Evolutionary conservation across 148 eudicot genomes (phyloP).

Genomic region (Silene uniflora): DNA sequence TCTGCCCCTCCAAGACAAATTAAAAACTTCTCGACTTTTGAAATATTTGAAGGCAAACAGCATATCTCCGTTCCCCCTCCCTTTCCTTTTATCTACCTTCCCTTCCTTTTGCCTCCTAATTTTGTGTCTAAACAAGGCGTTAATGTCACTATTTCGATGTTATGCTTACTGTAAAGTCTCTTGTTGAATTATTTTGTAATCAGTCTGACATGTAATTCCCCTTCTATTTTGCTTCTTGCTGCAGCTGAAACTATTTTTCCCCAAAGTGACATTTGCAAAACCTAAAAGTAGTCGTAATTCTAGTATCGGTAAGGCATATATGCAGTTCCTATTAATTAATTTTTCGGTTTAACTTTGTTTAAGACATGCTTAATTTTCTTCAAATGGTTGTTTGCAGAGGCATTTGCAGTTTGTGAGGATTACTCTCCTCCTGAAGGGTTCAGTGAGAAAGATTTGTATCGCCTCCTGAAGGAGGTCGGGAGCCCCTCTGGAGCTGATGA

Average conservation of each 20-base stretch:
- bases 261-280: conserved; percentile 95
- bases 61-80: too few species aligned
- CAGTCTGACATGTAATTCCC: background rate
- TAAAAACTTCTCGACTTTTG: too few species aligned
- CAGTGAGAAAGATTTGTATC: conserved; percentile 83
- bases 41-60: too few species aligned
- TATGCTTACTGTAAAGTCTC: background rate
- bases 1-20: too few species aligned
- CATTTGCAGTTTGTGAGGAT: conserved; percentile 95
- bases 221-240: conserved; percentile 18
- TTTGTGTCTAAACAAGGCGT: background rate
- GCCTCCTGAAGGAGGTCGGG: conserved; percentile 85
- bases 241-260: conserved; percentile 94
- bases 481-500: conserved; percentile 89
- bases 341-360: background rate
- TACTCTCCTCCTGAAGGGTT: conserved; percentile 97
- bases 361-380: background rate
- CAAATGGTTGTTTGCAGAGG: conserved; percentile 48
- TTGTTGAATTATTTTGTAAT: background rate
- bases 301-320: conserved; percentile 67
- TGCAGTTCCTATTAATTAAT: background rate
- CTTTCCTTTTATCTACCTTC: background rate
- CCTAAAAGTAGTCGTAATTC: conserved; percentile 99
- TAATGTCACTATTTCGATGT: background rate
- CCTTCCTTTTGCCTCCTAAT: background rate